These are phyloP conservation scores for Waltergamsia citrina DNA, from an alignment of 2,329 filamentous ascomycete species.

Conservation along the genomic window DNA sequence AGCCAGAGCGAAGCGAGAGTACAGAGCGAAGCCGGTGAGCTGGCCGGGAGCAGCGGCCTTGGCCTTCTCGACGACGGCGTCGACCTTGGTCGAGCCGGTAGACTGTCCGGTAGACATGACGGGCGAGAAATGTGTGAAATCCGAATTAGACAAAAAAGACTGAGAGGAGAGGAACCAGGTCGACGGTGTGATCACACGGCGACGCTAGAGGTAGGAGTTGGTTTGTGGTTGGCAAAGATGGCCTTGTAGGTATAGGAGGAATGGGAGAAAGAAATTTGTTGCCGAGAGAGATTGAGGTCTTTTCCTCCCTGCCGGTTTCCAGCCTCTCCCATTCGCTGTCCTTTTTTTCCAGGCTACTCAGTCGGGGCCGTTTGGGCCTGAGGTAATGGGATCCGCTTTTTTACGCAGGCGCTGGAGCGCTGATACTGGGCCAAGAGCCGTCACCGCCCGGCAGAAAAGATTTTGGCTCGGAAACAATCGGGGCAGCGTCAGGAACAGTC, in stretches of 20 bases:
- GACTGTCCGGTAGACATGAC: no score
- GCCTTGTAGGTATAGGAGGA: constrained; percentile 2
- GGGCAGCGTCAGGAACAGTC: not conserved
- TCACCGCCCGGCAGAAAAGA: not conserved
- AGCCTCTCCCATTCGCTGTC: not conserved
- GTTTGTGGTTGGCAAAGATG: not conserved
- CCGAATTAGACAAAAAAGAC: constrained; percentile 14
- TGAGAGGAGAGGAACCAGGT: constrained; percentile 20
- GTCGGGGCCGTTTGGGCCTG: no score
- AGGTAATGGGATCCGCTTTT: no score
- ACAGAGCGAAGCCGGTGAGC: constrained; percentile 55
- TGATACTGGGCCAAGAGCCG: no score
- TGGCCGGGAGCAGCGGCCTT: constrained; percentile 29
- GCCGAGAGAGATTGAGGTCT: constrained; percentile 12
- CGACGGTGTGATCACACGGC: constrained; percentile 2
- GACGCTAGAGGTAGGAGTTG: not conserved
- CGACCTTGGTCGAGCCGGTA: constrained; percentile 33
- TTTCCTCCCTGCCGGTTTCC: constrained; percentile 10
- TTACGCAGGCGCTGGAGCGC: no score
- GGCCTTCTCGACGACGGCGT: constrained; percentile 29
- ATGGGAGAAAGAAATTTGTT: constrained; percentile 8
- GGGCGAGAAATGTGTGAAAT: constrained; percentile 30
- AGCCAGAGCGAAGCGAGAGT: constrained; percentile 93
- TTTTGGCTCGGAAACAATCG: not conserved
- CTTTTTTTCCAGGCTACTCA: not conserved